Evolutionary conservation across 768 basidiomycete genomes (phyloP).

Genomic region (Polyporus arcularius): DNA sequence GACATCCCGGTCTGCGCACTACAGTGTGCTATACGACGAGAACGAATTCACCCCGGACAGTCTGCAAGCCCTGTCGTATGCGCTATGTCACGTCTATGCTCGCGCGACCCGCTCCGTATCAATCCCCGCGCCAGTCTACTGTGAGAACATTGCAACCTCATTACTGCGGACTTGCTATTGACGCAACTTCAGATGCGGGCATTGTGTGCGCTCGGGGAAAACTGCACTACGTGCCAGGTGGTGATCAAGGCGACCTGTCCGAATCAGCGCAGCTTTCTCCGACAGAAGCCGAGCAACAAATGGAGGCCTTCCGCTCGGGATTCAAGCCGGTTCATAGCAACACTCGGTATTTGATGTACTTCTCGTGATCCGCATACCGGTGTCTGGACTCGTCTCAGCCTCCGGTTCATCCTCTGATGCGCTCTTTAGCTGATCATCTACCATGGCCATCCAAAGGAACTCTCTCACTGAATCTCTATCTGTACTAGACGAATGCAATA

Average conservation of each 20-base stretch:
- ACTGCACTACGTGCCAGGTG: conserved; percentile 76
- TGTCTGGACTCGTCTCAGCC: no score
- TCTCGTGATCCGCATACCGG: conserved; percentile 27
- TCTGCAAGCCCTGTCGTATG: conserved; percentile 70
- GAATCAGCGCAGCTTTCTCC: conserved; percentile 47
- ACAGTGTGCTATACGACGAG: conserved; percentile 51
- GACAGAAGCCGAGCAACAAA: conserved; percentile 40
- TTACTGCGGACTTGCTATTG: background rate
- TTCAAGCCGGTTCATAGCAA: conserved; percentile 60
- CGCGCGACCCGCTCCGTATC: conserved; percentile 80
- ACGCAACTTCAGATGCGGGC: conserved; percentile 58
- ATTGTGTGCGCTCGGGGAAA: conserved; percentile 76
- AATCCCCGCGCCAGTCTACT: conserved; percentile 81
- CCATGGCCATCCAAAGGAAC: no score
- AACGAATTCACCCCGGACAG: conserved; percentile 70
- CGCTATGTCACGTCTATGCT: conserved; percentile 80
- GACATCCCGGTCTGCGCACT: conserved; percentile 70
- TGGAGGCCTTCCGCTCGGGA: conserved; percentile 42
- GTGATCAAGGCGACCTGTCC: conserved; percentile 50
- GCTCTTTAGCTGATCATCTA: no score
- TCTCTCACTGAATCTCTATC: no score
- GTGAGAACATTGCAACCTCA: conserved; percentile 40
- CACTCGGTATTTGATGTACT: conserved; percentile 43
- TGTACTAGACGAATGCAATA: no score
- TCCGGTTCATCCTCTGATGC: no score